phyloP scores from a whole-genome alignment of 352 stramenopile species.

The Globisporangium carolinianum region DNA sequence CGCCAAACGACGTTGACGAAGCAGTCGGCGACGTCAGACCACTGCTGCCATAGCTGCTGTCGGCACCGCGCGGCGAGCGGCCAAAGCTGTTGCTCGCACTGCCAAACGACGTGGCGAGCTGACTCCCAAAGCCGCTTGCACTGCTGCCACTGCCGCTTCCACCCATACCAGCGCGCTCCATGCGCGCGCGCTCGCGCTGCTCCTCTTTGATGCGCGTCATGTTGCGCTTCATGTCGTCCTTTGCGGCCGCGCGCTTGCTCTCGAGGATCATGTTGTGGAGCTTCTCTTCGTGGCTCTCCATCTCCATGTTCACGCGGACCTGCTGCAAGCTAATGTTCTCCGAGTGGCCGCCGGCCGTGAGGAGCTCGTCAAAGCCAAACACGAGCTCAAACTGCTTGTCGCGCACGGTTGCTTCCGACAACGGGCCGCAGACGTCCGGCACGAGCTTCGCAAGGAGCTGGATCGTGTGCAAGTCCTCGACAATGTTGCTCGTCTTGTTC shows the following conservation, averaged over 20 bases:
- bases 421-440: constrained; percentile 90
- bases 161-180: constrained; percentile 61
- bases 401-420: constrained; percentile 92
- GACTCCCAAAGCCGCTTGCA: constrained; percentile 13
- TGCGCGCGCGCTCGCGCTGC: constrained; percentile 70
- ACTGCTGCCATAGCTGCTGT: constrained; percentile 25
- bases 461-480: constrained; percentile 98
- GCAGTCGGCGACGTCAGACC: constrained; percentile 41
- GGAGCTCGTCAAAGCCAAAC: constrained; percentile 99
- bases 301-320: constrained; percentile 97
- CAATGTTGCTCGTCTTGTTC: constrained; percentile 99
- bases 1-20: constrained; percentile 69
- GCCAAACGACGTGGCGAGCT: constrained; percentile 50
- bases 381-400: constrained; percentile 98
- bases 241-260: constrained; percentile 88
- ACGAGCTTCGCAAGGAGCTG: constrained; percentile 97
- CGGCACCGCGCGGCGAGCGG: constrained; percentile 43
- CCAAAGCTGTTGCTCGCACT: constrained; percentile 58
- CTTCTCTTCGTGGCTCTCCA: constrained; percentile 99
- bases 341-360: constrained; percentile 96
- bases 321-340: constrained; percentile 92
- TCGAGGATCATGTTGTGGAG: constrained; percentile 97
- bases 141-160: constrained; percentile 22
- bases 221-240: constrained; percentile 88
- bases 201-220: constrained; percentile 84